Conservation (phyloP, 352 stramenopile species). For the Globisporangium barbulae region DNA sequence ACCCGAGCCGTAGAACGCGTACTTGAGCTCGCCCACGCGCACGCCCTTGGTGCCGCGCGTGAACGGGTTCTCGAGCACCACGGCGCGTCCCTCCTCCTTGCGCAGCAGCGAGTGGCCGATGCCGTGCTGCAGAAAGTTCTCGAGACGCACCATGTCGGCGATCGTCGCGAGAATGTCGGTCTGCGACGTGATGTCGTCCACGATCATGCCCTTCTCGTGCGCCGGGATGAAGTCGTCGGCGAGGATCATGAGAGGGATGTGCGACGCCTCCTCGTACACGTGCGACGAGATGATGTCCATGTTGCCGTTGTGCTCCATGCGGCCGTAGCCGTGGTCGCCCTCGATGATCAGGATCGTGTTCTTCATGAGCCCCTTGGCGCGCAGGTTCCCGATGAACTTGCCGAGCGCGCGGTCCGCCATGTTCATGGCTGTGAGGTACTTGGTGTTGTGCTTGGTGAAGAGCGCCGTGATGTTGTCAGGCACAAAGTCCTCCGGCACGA, state of each 20-base stretch:
- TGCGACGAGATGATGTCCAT: conserved; percentile 47
- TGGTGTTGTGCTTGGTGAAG: conserved; percentile 57
- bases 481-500: conserved; percentile 39
- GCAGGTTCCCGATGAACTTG: conserved; percentile 47
- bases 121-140: conserved; percentile 55
- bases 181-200: conserved; percentile 60
- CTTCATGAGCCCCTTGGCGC: conserved; percentile 56
- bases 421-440: conserved; percentile 57
- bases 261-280: conserved; percentile 55
- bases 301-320: conserved; percentile 66
- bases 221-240: conserved; percentile 53
- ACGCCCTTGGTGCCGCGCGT: conserved; percentile 55
- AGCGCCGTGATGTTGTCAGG: conserved; percentile 41
- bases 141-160: conserved; percentile 53
- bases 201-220: conserved; percentile 34
- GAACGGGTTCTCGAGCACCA: conserved; percentile 66
- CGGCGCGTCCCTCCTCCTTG: conserved; percentile 28
- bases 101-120: conserved; percentile 62
- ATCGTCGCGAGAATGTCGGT: conserved; percentile 69
- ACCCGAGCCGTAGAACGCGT: conserved; percentile 56
- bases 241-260: conserved; percentile 57
- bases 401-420: conserved; percentile 64
- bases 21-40: conserved; percentile 62
- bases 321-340: conserved; percentile 60
- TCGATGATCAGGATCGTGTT: conserved; percentile 72